Conservation (phyloP, 768 basidiomycete species). For the Mycena chlorophos region DNA sequence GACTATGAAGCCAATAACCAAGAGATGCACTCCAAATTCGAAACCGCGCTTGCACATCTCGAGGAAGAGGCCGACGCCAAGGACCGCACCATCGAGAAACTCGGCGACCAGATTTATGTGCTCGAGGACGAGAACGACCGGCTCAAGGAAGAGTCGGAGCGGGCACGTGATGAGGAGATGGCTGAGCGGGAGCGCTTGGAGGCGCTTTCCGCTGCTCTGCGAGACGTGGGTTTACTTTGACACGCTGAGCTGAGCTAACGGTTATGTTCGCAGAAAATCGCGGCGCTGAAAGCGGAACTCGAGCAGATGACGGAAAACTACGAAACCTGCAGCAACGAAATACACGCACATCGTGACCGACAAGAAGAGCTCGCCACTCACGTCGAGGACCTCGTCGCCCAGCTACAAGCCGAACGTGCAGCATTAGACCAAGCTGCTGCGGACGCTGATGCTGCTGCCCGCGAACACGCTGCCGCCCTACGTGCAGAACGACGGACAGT, state of each 20-base stretch:
- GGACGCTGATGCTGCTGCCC: constrained; percentile 57
- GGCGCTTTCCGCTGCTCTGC: constrained; percentile 67
- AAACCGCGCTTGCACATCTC: constrained; percentile 71
- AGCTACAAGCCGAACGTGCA: constrained; percentile 59
- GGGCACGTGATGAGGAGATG: constrained; percentile 68
- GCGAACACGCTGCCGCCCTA: constrained; percentile 61
- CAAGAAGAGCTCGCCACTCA: constrained; percentile 79
- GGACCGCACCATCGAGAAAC: constrained; percentile 77
- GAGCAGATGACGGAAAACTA: constrained; percentile 65
- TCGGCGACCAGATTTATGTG: constrained; percentile 77
- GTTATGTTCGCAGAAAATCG: constrained; percentile 59
- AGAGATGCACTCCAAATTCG: constrained; percentile 73
- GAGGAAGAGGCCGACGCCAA: constrained; percentile 79
- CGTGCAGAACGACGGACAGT: constrained; percentile 61
- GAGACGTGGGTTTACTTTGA: constrained; percentile 57
- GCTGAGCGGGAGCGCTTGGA: constrained; percentile 71
- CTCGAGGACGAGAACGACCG: constrained; percentile 87
- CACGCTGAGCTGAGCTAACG: neutral
- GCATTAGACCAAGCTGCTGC: constrained; percentile 54
- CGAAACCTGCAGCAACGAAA: constrained; percentile 61
- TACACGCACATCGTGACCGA: constrained; percentile 64
- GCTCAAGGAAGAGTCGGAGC: constrained; percentile 68
- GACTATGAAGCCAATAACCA: constrained; percentile 74
- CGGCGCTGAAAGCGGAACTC: constrained; percentile 60
- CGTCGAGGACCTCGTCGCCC: constrained; percentile 67